These are phyloP conservation scores for Discostella pseudostelligera DNA, from an alignment of 108 stramenopile species.

Conservation along the genomic window DNA sequence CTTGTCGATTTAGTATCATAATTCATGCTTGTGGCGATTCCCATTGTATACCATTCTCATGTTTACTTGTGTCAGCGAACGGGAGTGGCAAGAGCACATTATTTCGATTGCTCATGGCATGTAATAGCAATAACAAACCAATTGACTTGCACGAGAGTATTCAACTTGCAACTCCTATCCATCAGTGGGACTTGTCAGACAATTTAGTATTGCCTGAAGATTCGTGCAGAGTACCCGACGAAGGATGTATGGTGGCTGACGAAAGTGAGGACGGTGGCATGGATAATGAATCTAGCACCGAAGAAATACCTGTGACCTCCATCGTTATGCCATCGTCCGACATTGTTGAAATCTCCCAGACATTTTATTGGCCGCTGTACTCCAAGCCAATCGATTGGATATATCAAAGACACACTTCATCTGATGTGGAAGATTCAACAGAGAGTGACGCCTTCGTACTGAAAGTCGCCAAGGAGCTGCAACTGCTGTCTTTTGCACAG, in stretches of 20 bases:
- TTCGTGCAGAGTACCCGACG: conserved; percentile 41
- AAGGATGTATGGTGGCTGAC: conserved; percentile 51
- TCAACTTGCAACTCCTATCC: conserved; percentile 56
- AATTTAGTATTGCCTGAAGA: conserved; percentile 49
- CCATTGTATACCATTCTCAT: background rate
- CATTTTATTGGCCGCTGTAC: conserved; percentile 86
- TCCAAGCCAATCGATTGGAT: conserved; percentile 86
- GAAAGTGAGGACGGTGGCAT: conserved; percentile 2
- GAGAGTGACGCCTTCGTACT: conserved; percentile 36
- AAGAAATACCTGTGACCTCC: conserved; percentile 48
- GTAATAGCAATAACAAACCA: conserved; percentile 65
- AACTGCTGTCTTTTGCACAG: conserved; percentile 71
- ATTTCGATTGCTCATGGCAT: conserved; percentile 81
- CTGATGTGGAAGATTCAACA: conserved; percentile 34
- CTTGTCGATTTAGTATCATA: background rate
- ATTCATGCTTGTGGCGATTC: conserved; percentile 10
- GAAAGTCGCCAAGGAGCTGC: conserved; percentile 61
- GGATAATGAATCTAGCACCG: conserved; percentile 5
- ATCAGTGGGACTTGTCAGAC: conserved; percentile 50
- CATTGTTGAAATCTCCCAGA: conserved; percentile 84
- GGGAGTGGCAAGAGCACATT: conserved; percentile 72
- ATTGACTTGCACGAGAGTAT: conserved; percentile 80
- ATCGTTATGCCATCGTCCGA: conserved; percentile 82
- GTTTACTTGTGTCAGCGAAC: conserved; percentile 27
- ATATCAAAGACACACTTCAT: conserved; percentile 54